These are phyloP conservation scores for Oenanthe javanica DNA, from an alignment of 140 eudicot species.

Conservation along the genomic window DNA sequence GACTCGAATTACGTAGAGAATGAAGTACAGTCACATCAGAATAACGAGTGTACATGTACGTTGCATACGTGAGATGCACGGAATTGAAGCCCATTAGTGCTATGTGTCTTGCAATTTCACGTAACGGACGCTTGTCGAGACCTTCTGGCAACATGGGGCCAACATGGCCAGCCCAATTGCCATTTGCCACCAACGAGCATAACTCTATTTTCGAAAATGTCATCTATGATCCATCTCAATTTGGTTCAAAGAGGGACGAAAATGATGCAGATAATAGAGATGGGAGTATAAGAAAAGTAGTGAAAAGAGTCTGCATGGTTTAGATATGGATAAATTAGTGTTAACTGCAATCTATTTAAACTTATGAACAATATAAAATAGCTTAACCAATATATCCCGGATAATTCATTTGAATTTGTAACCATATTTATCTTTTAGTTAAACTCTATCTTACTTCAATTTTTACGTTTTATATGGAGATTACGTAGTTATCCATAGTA, in stretches of 20 bases:
- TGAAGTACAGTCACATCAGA: constrained; percentile 25
- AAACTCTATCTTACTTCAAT: no score
- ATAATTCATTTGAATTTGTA: no score
- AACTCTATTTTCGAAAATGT: constrained; percentile 30
- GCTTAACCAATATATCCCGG: no score
- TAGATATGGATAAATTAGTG: not conserved
- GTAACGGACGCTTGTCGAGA: constrained; percentile 35
- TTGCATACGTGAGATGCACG: constrained; percentile 49
- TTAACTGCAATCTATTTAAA: not conserved
- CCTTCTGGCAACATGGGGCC: constrained; percentile 52
- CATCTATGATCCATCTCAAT: constrained; percentile 40
- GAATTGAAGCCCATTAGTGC: constrained; percentile 34
- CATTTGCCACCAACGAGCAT: constrained; percentile 48
- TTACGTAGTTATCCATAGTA: no score
- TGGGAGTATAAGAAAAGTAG: not conserved
- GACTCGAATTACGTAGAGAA: constrained; percentile 23
- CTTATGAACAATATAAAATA: no score
- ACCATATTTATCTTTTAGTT: no score
- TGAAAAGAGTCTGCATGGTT: constrained; percentile 16
- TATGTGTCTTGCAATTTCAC: constrained; percentile 20
- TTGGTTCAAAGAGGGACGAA: constrained; percentile 39
- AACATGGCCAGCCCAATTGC: constrained; percentile 44
- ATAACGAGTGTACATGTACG: constrained; percentile 37
- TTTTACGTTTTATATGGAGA: no score
- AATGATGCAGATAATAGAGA: constrained; percentile 4